Percentiles rank a stretch among this genome's conserved stretches.
phyloP scores from a whole-genome alignment of 2,329 filamentous ascomycete genomes.

The Colletotrichum sp. region DNA sequence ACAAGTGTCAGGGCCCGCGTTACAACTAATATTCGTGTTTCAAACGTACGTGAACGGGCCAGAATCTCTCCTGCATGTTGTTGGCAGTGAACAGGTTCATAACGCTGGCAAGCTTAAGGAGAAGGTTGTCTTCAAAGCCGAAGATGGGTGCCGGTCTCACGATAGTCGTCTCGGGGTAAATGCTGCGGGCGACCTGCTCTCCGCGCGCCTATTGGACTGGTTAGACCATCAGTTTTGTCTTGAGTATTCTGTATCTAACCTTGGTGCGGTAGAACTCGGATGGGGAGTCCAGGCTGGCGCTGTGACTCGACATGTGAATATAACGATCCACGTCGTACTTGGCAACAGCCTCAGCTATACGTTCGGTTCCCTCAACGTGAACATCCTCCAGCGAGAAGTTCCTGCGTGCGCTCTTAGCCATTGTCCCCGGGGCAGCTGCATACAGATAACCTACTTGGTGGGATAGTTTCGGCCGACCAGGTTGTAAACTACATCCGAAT shows the following conservation, averaged over 20 bases:
- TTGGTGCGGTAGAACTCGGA: slow-evolving; percentile 95
- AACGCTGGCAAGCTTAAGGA: slow-evolving; percentile 82
- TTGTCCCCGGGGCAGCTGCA: not conserved
- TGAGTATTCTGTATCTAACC: slow-evolving; percentile 45
- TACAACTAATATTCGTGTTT: not conserved
- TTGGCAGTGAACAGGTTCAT: slow-evolving; percentile 89
- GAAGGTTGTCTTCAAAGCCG: slow-evolving; percentile 91
- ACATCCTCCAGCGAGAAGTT: slow-evolving; percentile 95
- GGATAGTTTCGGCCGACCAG: slow-evolving; percentile 92
- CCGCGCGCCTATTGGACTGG: slow-evolving; percentile 64
- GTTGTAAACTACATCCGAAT: slow-evolving; percentile 98
- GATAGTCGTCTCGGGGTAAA: slow-evolving; percentile 97
- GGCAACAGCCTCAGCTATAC: slow-evolving; percentile 91
- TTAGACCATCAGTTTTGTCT: not conserved
- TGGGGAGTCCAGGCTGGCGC: slow-evolving; percentile 78
- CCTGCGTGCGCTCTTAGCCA: slow-evolving; percentile 54
- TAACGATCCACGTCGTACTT: slow-evolving; percentile 98
- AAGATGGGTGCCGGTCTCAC: slow-evolving; percentile 94
- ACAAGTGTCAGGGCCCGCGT: not conserved
- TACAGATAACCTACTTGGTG: slow-evolving; percentile 73
- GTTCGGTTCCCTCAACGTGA: slow-evolving; percentile 88
- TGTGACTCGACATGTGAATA: slow-evolving; percentile 96
- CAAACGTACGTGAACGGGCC: slow-evolving; percentile 81
- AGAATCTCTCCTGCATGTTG: slow-evolving; percentile 89
- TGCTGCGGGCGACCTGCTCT: slow-evolving; percentile 82